phyloP scores from a whole-genome alignment of 2,329 filamentous ascomycete species.

The Lachnellula cervina region DNA sequence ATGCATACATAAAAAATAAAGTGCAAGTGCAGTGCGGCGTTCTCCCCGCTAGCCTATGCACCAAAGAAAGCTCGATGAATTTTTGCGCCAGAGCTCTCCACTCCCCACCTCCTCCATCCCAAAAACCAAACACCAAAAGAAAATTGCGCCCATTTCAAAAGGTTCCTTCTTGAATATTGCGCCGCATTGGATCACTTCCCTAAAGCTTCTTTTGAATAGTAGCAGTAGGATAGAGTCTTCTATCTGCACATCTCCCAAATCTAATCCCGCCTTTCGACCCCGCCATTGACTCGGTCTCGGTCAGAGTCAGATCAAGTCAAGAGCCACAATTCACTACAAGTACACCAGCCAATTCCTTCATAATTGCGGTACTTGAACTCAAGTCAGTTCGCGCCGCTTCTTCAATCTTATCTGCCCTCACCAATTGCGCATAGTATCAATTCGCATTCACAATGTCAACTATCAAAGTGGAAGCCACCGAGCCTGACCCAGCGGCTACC shows the following conservation, averaged over 20 bases:
- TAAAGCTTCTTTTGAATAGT: neutral
- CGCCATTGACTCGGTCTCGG: slow-evolving; percentile 22
- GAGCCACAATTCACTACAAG: slow-evolving; percentile 1
- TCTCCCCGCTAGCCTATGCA: too few species aligned
- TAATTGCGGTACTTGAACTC: neutral
- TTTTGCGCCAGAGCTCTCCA: neutral
- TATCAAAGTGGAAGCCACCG: slow-evolving; percentile 18
- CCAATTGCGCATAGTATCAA: neutral
- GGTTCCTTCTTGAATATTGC: neutral
- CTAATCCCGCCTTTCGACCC: slow-evolving; percentile 19
- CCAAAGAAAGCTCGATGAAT: neutral
- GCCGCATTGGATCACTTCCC: neutral
- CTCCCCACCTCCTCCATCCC: neutral
- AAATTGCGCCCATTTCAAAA: neutral
- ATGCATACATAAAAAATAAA: neutral
- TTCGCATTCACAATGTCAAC: slow-evolving; percentile 21
- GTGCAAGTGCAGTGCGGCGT: neutral
- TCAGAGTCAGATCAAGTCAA: slow-evolving; percentile 2
- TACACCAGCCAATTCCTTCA: too few species aligned
- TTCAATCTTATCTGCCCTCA: neutral
- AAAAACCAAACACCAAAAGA: neutral
- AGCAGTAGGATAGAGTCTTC: neutral
- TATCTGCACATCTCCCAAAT: neutral
- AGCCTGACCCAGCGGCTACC: slow-evolving; percentile 22
- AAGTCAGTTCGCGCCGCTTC: too few species aligned